Evolutionary conservation across 768 basidiomycete genomes (phyloP).

Genomic region (Termitomyces sp.): DNA sequence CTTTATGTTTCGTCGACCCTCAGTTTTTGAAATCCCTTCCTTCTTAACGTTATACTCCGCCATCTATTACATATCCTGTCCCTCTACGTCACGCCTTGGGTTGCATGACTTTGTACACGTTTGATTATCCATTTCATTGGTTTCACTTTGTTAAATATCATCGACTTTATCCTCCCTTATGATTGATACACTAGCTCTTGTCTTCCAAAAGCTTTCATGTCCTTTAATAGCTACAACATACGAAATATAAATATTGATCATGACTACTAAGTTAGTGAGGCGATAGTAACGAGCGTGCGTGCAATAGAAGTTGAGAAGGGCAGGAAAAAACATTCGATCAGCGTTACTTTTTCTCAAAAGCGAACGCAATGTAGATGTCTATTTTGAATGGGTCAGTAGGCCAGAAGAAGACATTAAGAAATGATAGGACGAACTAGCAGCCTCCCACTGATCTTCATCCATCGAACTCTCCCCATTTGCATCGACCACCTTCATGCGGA

Average conservation of each 20-base stretch:
- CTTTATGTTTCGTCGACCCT: constrained; percentile 6
- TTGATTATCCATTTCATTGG: not conserved
- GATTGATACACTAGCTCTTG: not conserved
- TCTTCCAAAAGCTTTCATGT: not conserved
- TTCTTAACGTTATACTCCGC: not conserved
- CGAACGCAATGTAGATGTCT: constrained; percentile 96
- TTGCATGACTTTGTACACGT: not conserved
- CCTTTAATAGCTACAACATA: constrained; percentile 10
- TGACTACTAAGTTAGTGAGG: constrained; percentile 6
- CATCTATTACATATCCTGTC: not conserved
- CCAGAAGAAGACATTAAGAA: not conserved
- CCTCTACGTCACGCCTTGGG: not conserved
- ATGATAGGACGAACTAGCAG: constrained; percentile 75
- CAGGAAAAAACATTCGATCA: not conserved
- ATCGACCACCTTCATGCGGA: constrained; percentile 91
- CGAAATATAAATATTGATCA: constrained; percentile 10
- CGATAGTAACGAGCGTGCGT: constrained; percentile 1
- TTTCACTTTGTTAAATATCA: not conserved
- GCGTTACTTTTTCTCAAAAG: constrained; percentile 66
- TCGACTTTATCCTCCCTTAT: not conserved
- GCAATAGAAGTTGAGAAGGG: not conserved
- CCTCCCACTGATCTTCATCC: constrained; percentile 97
- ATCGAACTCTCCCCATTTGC: constrained; percentile 83
- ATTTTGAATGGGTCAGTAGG: constrained; percentile 6
- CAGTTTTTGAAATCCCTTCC: not conserved